phyloP scores from a whole-genome alignment of 768 basidiomycete genomes.

The Ephemerocybe angulata region DNA sequence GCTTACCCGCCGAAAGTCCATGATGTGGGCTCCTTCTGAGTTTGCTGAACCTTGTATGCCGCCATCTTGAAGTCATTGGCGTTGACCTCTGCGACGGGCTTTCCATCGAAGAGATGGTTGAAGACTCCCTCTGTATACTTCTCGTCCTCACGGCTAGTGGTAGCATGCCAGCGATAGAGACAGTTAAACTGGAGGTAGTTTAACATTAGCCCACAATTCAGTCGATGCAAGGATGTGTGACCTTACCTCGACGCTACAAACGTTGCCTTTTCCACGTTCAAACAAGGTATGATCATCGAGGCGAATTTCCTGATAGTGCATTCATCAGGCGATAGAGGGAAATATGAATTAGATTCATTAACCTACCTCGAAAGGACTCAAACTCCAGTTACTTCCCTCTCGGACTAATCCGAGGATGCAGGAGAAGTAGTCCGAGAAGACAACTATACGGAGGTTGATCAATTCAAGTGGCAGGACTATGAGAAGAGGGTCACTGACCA shows the following conservation, averaged over 20 bases:
- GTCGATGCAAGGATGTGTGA: not conserved
- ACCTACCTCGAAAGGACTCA: constrained; percentile 68
- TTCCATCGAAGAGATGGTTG: constrained; percentile 48
- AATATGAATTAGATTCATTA: not conserved
- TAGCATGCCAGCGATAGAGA: constrained; percentile 82
- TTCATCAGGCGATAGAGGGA: not conserved
- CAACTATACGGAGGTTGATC: constrained; percentile 28
- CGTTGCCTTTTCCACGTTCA: constrained; percentile 78
- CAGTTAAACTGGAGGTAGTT: constrained; percentile 67
- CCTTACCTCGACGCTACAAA: constrained; percentile 74
- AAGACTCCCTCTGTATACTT: constrained; percentile 59
- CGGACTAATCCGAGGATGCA: constrained; percentile 76
- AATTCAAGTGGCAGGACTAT: constrained; percentile 6
- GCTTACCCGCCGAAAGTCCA: constrained; percentile 70
- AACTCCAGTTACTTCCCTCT: constrained; percentile 71
- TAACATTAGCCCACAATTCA: not conserved
- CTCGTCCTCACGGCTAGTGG: constrained; percentile 69
- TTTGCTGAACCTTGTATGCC: constrained; percentile 33
- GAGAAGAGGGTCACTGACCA: constrained; percentile 24
- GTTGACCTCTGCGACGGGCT: constrained; percentile 44
- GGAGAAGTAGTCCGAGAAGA: constrained; percentile 85
- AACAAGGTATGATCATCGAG: constrained; percentile 59
- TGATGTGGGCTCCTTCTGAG: constrained; percentile 45
- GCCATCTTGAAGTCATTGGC: constrained; percentile 49
- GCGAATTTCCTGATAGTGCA: constrained; percentile 55